Evolutionary conservation across 2,329 filamentous ascomycete genomes (phyloP).

Genomic region (Fusarium sp.): DNA sequence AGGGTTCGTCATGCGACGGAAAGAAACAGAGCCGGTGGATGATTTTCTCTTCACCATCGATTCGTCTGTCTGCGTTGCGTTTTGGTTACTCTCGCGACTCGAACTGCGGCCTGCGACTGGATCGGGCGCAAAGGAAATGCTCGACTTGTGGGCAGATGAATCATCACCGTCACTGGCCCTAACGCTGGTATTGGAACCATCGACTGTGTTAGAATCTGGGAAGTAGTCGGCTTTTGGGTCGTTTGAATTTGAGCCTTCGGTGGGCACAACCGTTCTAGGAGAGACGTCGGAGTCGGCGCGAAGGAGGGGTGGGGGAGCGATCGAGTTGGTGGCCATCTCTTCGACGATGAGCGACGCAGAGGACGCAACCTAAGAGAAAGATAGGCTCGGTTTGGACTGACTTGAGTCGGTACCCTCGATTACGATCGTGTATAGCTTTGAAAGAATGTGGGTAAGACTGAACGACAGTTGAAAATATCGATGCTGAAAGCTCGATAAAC

Average conservation of each 20-base stretch:
- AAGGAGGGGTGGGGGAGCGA: slow-evolving; percentile 38
- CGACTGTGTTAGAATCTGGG: slow-evolving; percentile 36
- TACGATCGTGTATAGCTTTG: slow-evolving; percentile 6
- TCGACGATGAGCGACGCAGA: slow-evolving; percentile 4
- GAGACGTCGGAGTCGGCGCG: slow-evolving; percentile 57
- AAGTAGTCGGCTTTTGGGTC: slow-evolving; percentile 41
- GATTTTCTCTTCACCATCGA: slow-evolving; percentile 51
- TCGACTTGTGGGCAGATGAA: slow-evolving; percentile 46
- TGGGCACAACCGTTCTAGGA: slow-evolving; percentile 48
- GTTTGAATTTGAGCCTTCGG: slow-evolving; percentile 22
- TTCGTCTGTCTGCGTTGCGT: slow-evolving; percentile 29
- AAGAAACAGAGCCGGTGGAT: slow-evolving; percentile 59
- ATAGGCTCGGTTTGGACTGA: slow-evolving; percentile 1
- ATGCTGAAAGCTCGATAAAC: slow-evolving; percentile 12
- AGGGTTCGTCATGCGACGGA: slow-evolving; percentile 55
- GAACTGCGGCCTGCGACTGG: slow-evolving; percentile 42
- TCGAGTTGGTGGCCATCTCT: slow-evolving; percentile 38
- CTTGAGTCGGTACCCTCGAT: slow-evolving; percentile 7
- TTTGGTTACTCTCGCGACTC: slow-evolving; percentile 41
- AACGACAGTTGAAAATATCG: slow-evolving; percentile 9
- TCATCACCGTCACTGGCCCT: slow-evolving; percentile 46
- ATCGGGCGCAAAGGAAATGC: slow-evolving; percentile 49
- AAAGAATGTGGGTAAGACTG: slow-evolving; percentile 14
- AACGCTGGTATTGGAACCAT: slow-evolving; percentile 39
- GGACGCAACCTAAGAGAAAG: slow-evolving; percentile 6